Percentiles rank a stretch among this genome's conserved stretches.
phyloP scores from a whole-genome alignment of 345 rosid genomes.

The Eucalyptus curtisii region DNA sequence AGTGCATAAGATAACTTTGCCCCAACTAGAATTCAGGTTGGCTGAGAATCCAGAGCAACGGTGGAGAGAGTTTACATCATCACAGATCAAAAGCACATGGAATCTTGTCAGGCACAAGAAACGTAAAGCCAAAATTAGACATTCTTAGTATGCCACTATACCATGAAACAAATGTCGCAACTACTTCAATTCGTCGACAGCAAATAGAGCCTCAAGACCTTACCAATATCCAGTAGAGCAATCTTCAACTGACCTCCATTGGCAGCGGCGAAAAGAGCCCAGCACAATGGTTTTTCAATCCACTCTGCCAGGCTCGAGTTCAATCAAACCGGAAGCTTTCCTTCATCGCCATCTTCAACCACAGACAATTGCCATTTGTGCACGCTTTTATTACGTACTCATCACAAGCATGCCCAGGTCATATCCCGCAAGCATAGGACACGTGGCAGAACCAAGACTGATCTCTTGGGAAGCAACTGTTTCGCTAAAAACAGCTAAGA shows the following conservation, averaged over 20 bases:
- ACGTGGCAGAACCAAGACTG: not conserved
- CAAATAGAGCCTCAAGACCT: not conserved
- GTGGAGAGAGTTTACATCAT: not conserved
- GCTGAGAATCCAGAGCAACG: not conserved
- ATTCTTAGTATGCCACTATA: not conserved
- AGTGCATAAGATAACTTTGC: not conserved
- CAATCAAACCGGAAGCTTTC: not conserved
- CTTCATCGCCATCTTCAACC: not conserved
- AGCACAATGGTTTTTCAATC: not conserved
- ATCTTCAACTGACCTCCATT: not conserved
- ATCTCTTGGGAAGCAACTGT: not conserved
- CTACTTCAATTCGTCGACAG: not conserved
- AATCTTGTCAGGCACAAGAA: not conserved
- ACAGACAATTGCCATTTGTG: not conserved
- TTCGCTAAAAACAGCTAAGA: not conserved
- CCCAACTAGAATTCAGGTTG: not conserved
- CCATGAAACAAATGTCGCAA: not conserved
- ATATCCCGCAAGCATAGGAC: not conserved
- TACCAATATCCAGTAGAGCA: not conserved
- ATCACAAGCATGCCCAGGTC: not conserved
- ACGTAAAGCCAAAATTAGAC: not conserved
- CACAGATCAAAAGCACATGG: not conserved
- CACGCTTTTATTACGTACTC: slow-evolving; percentile 3
- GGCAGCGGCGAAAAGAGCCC: not conserved
- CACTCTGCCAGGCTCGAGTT: not conserved